These are phyloP conservation scores for Pholiota conissans DNA, from an alignment of 768 basidiomycete species.

Conservation along the genomic window DNA sequence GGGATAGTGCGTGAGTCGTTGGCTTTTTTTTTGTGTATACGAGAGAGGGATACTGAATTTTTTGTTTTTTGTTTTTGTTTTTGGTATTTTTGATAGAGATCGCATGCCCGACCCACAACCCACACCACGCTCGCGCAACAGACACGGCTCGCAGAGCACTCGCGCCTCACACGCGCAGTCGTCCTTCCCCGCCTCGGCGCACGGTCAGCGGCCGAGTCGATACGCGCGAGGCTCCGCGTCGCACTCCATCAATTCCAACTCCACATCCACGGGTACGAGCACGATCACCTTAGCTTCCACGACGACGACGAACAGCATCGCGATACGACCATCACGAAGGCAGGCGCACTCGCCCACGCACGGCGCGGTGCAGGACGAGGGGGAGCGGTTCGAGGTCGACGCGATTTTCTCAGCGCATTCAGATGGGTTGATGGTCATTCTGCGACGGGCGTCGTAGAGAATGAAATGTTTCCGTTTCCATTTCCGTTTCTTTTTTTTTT, in stretches of 20 bases:
- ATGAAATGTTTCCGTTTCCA: background rate
- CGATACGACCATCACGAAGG: background rate
- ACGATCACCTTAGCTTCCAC: too few relatives aligned
- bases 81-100: background rate
- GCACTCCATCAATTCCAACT: background rate
- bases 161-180: background rate
- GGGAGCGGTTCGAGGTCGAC: constrained; percentile 59
- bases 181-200: background rate
- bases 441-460: constrained; percentile 47
- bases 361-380: constrained; percentile 14
- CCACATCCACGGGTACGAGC: too few relatives aligned
- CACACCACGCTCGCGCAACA: background rate
- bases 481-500: background rate
- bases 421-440: constrained; percentile 79
- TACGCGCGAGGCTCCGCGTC: background rate
- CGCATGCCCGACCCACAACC: constrained; percentile 10
- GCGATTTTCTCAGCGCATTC: constrained; percentile 87
- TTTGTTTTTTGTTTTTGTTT: background rate
- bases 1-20: constrained; percentile 58
- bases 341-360: constrained; percentile 12
- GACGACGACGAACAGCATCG: background rate
- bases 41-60: too few relatives aligned
- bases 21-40: constrained; percentile 8
- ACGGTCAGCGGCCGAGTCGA: background rate
- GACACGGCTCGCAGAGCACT: constrained; percentile 1